These are phyloP conservation scores for Camelina laxa DNA, from an alignment of 345 rosid species.

Conservation along the genomic window DNA sequence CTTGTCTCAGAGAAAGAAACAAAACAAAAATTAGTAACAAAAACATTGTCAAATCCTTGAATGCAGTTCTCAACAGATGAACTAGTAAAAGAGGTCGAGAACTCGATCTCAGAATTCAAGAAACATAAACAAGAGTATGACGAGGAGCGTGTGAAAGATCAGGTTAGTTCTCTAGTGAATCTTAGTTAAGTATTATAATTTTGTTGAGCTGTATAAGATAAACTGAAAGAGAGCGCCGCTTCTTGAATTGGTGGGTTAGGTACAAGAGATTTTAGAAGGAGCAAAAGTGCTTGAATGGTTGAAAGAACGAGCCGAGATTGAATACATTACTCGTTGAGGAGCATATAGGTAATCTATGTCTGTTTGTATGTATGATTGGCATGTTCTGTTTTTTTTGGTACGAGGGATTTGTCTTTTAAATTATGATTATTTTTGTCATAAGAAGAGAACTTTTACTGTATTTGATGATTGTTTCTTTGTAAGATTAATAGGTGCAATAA, in stretches of 20 bases:
- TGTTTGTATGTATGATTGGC: slow-evolving; percentile 10
- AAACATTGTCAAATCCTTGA: slow-evolving; percentile 20
- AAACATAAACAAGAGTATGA: slow-evolving; percentile 80
- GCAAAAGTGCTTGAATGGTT: slow-evolving; percentile 98
- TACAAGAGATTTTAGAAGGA: slow-evolving; percentile 90
- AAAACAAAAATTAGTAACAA: slow-evolving; percentile 6
- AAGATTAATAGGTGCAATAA: slow-evolving; percentile 7
- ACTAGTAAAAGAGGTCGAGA: slow-evolving; percentile 78
- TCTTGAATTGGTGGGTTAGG: slow-evolving; percentile 51
- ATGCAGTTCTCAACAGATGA: slow-evolving; percentile 80
- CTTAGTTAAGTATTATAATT: not conserved
- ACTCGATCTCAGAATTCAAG: slow-evolving; percentile 77
- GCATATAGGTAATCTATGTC: slow-evolving; percentile 20
- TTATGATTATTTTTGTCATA: slow-evolving; percentile 16
- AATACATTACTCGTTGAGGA: slow-evolving; percentile 62
- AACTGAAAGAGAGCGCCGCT: slow-evolving; percentile 17
- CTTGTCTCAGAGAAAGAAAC: slow-evolving; percentile 11
- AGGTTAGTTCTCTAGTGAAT: slow-evolving; percentile 55
- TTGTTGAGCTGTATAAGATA: slow-evolving; percentile 20
- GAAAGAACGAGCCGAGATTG: slow-evolving; percentile 74
- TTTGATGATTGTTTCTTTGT: slow-evolving; percentile 13
- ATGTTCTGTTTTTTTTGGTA: slow-evolving; percentile 20
- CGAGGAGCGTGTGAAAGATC: slow-evolving; percentile 76
- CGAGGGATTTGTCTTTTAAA: not conserved
- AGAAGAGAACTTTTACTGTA: not conserved